Base-by-base conservation (phyloP, 2,329 filamentous ascomycete genomes). In the Coniochaeta sp. region DNA sequence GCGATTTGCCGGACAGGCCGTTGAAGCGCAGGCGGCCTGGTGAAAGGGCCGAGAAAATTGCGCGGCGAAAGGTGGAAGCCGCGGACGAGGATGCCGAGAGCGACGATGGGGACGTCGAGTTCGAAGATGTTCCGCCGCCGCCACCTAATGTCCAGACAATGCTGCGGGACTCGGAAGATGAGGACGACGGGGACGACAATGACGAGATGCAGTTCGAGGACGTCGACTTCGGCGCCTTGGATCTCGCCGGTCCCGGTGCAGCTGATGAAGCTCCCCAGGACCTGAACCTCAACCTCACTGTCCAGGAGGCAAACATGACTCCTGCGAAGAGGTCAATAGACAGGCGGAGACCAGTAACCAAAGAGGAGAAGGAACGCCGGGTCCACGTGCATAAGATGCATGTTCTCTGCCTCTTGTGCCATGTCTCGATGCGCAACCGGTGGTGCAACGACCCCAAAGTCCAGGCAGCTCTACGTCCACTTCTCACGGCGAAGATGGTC, bases 341-440 rank as follows among this genome's bases (percentile, higher is more conserved):
- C 26, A 75, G 79, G 55, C 78, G 80, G 57, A 86, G 80, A 66
- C 78, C 80, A 2, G 73, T 85, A 3, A 82, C 73, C 26, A 81
- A 77, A 63, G 78, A 78, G 22, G 84, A 87, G 65, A 82, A 77
- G 62, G 73, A 74, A 50, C 75, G 71, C 16, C 85, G 93, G 22
- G 71, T 95, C 32, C 83, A 91, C 58, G 80, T 92, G n/a, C 95
- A 99, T 73, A 96, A 93, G 73, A 79, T 87, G 62, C 93, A 99
- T 74, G 65, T 98, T 0, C 76, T 97, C 16, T 96, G 91, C 70
- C 79, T 99, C 1, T 74, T 99, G 17, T 85, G 86, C 10, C 91
- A 98, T 72, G 82, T 88, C 17, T 83, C 89, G 65, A 79, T 85
- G 60, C 86, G 93, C 59, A 99, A 98, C 69, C 78, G 83, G 59